Evolutionary conservation across 163 green algal genomes (phyloP), one percentile per base, ranked within the genome.

Genomic region (Scenedesmus sp.): DNA sequence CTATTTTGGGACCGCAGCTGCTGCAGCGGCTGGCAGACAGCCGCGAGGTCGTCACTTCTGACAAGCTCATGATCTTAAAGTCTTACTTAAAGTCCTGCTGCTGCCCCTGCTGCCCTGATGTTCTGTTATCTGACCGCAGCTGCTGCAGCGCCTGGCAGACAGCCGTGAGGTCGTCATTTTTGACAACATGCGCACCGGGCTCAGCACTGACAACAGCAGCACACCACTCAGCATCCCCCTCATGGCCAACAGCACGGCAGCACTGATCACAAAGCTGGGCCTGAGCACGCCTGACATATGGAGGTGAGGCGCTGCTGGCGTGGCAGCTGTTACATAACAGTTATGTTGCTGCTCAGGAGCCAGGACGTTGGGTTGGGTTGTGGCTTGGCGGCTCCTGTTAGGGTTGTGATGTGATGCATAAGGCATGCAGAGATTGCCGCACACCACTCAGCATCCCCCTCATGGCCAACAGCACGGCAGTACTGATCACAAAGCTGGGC

Each of bases 101-200:
- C 62, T 64, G 9, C 46, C 34, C 0, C 18, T 60, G 26, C 16
- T 15, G 54, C 54, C 56, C 46, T 86, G 15, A 9, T 67, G 81
- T 64, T 52, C 81, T 86, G 81, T 26, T 4, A 85, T 26, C 20
- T 67, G 52, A 20, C 59, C 57, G 18, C 87, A 91, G 87, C 54
- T 91, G 16, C 55, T 91, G 0, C 46, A 55, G 13, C 66, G 87
- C 13, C 73, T 91, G 8, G 87, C 87, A 13, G 74, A 91, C 6
- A 67, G 23, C 20, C 87, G 87, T 18, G 87, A 91, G 62, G 87
- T 91, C 1, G n/a, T 91, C 74, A 86, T 91, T 74, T 91, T 91
- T 91, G 87, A 91, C 76, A 62, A 87, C 15, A 85, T 86, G 74
- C 26, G 87, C 73, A 91, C 57, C 5, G 87, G 73, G 54, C 57